Percentiles rank a stretch among this genome's conserved stretches.
phyloP scores from a whole-genome alignment of 371 early-diverging fungal species.

The Coemansia sp. region DNA sequence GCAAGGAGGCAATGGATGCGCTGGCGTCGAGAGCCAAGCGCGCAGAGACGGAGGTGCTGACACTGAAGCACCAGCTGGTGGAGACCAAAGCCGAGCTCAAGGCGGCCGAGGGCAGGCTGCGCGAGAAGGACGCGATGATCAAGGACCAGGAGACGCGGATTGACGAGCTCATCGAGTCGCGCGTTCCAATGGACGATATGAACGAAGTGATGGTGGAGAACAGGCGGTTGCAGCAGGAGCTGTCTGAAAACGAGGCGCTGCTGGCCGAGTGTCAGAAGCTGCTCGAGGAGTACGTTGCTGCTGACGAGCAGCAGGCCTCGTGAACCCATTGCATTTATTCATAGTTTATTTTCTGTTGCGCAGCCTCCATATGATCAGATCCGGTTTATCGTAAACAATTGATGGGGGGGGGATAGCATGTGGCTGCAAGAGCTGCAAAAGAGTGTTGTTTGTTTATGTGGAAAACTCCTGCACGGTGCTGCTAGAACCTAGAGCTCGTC shows the following conservation, averaged over 20 bases:
- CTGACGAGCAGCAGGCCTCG: constrained; percentile 11
- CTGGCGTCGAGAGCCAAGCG: constrained; percentile 10
- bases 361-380: no score
- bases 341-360: constrained; percentile 2
- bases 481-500: constrained; percentile 36
- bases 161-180: constrained; percentile 44
- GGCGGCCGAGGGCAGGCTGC: constrained; percentile 40
- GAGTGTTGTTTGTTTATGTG: background rate
- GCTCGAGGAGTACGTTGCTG: constrained; percentile 43
- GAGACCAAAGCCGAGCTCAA: constrained; percentile 45
- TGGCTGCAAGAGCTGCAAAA: no score
- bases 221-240: constrained; percentile 23
- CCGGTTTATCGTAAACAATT: no score
- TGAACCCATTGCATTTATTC: background rate
- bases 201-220: constrained; percentile 40
- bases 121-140: constrained; percentile 43
- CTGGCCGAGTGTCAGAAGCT: constrained; percentile 45
- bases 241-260: constrained; percentile 38
- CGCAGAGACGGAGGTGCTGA: constrained; percentile 35
- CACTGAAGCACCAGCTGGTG: constrained; percentile 41
- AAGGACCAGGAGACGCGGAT: constrained; percentile 41
- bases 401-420: no score
- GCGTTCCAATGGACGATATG: constrained; percentile 46
- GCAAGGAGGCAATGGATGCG: background rate
- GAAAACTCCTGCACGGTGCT: background rate